Evolutionary conservation across 2,329 filamentous ascomycete species (phyloP).

Genomic region (Cordyceps fumosorosea): DNA sequence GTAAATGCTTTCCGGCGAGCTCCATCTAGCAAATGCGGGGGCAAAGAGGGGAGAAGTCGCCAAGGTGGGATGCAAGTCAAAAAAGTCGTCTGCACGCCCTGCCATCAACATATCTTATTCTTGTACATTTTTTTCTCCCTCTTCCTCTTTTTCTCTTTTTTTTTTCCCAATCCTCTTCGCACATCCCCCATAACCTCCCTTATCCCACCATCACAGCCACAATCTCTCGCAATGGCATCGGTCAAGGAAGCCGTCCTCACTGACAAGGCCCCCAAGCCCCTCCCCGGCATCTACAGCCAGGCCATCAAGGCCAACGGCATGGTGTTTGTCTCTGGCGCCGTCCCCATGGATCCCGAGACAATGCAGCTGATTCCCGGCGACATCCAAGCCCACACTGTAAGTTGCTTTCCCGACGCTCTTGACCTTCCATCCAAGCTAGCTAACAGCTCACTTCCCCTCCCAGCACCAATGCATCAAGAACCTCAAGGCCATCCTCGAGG

Average conservation of each 20-base stretch:
- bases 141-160: background rate
- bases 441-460: background rate
- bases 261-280: slow-evolving; percentile 34
- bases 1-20: background rate
- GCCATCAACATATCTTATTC: background rate
- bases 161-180: background rate
- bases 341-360: slow-evolving; percentile 54
- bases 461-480: slow-evolving; percentile 62
- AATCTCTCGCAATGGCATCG: slow-evolving; percentile 21
- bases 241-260: slow-evolving; percentile 32
- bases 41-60: background rate
- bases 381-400: slow-evolving; percentile 57
- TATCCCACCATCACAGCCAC: background rate
- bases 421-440: background rate
- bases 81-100: background rate
- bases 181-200: background rate
- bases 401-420: slow-evolving; percentile 2
- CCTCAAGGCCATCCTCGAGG: slow-evolving; percentile 61
- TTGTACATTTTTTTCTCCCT: background rate
- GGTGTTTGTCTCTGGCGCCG: slow-evolving; percentile 66
- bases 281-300: slow-evolving; percentile 36
- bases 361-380: slow-evolving; percentile 56
- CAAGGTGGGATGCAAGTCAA: slow-evolving; percentile 1
- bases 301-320: slow-evolving; percentile 62
- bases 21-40: slow-evolving; percentile 7